phyloP scores from a whole-genome alignment of 2,329 filamentous ascomycete species.

The Verticillium longisporum region DNA sequence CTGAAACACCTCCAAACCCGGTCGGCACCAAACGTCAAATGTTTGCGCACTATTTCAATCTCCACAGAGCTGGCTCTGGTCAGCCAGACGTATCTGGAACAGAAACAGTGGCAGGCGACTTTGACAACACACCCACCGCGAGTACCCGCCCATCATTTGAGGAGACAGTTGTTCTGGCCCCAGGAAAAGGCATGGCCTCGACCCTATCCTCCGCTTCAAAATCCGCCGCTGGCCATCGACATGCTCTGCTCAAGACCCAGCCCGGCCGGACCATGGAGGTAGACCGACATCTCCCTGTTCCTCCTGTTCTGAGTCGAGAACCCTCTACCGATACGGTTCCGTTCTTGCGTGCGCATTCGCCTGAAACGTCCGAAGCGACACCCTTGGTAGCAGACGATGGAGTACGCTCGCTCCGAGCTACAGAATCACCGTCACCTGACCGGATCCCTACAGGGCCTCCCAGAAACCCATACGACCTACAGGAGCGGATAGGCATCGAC shows the following conservation, averaged over 20 bases:
- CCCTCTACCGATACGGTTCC: background rate
- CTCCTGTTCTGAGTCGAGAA: constrained; percentile 11
- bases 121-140: constrained; percentile 25
- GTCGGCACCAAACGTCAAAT: constrained; percentile 1
- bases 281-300: constrained; percentile 13
- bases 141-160: constrained; percentile 21
- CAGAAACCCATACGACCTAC: background rate
- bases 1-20: background rate
- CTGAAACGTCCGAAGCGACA: background rate
- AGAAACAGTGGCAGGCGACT: constrained; percentile 11
- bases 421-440: background rate
- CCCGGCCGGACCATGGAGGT: constrained; percentile 10
- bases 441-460: background rate
- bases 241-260: constrained; percentile 18
- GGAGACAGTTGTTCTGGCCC: constrained; percentile 9
- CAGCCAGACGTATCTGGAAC: background rate
- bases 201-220: constrained; percentile 5
- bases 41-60: constrained; percentile 7
- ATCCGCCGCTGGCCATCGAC: constrained; percentile 6
- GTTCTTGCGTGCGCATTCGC: background rate
- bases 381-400: background rate
- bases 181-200: background rate
- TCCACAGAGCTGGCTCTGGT: constrained; percentile 1
- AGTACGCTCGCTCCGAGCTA: background rate
- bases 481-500: constrained; percentile 8